Conservation (phyloP, 768 basidiomycete genomes). For the Mycena floridula region DNA sequence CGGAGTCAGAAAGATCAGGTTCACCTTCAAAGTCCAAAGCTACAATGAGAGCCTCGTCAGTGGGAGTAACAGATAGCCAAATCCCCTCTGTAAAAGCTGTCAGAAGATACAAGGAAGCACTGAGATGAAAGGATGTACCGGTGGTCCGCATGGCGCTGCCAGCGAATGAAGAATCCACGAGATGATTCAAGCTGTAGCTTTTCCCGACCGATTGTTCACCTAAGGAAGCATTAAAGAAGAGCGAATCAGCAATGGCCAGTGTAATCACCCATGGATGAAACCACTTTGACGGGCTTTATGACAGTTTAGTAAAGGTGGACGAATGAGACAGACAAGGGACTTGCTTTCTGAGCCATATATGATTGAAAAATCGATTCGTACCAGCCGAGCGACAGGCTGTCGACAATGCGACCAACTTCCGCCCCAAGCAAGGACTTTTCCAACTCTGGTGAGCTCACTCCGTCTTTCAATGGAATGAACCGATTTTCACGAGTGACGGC, state of each 20-base stretch:
- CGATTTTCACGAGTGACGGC: conserved; percentile 55
- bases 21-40: conserved; percentile 61
- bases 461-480: conserved; percentile 48
- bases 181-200: conserved; percentile 52
- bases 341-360: conserved; percentile 49
- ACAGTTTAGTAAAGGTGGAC: conserved; percentile 9
- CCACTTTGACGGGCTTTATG: conserved; percentile 55
- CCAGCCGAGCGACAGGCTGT: conserved; percentile 54
- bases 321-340: conserved; percentile 17
- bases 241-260: conserved; percentile 44
- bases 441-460: conserved; percentile 38
- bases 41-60: conserved; percentile 45
- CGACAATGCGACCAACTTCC: conserved; percentile 50
- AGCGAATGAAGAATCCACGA: conserved; percentile 59
- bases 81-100: conserved; percentile 49
- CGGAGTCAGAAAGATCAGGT: neutral
- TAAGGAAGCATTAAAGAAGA: conserved; percentile 19
- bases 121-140: neutral
- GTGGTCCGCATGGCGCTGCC: conserved; percentile 64
- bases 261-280: conserved; percentile 60
- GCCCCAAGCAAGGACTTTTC: conserved; percentile 54
- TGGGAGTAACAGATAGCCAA: conserved; percentile 64
- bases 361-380: conserved; percentile 60
- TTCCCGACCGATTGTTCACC: conserved; percentile 64
- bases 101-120: conserved; percentile 12